Conservation (phyloP, 345 rosid genomes). For the Chamaenerion angustifolium region DNA sequence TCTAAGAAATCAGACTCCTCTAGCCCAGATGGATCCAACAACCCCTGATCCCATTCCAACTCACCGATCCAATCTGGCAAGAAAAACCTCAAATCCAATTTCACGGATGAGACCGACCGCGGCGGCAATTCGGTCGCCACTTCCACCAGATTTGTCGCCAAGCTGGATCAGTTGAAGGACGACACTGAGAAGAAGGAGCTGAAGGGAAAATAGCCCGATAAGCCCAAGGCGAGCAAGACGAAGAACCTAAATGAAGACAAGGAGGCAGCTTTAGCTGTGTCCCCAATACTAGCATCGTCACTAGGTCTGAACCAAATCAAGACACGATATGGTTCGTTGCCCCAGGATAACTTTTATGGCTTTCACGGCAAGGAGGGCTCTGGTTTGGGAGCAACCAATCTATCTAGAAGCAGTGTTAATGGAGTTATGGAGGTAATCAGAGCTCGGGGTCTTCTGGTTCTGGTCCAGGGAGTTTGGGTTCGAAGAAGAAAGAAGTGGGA, state of each 20-base stretch:
- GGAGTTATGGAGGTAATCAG: conserved; percentile 21
- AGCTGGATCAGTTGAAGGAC: conserved; percentile 36
- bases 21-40: conserved; percentile 74
- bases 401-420: conserved; percentile 43
- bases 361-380: conserved; percentile 43
- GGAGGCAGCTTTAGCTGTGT: conserved; percentile 41
- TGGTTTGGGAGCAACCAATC: conserved; percentile 54
- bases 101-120: conserved; percentile 30
- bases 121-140: conserved; percentile 1
- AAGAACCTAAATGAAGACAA: conserved; percentile 15
- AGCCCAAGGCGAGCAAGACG: conserved; percentile 20
- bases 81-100: conserved; percentile 59
- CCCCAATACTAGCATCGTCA: conserved; percentile 87
- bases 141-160: conserved; percentile 11
- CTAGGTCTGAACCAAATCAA: conserved; percentile 82
- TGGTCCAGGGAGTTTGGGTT: conserved; percentile 16
- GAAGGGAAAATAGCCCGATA: conserved; percentile 31
- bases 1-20: conserved; percentile 85
- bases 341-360: conserved; percentile 64
- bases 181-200: conserved; percentile 44
- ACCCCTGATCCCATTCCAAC: conserved; percentile 81
- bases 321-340: conserved; percentile 94
- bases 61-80: conserved; percentile 85
- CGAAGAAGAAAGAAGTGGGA: conserved; percentile 40
- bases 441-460: conserved; percentile 12